Percentiles rank a stretch among this genome's conserved stretches.
Conservation (phyloP, 139 green algal genomes). For the Ettlia oleoabundans region DNA sequence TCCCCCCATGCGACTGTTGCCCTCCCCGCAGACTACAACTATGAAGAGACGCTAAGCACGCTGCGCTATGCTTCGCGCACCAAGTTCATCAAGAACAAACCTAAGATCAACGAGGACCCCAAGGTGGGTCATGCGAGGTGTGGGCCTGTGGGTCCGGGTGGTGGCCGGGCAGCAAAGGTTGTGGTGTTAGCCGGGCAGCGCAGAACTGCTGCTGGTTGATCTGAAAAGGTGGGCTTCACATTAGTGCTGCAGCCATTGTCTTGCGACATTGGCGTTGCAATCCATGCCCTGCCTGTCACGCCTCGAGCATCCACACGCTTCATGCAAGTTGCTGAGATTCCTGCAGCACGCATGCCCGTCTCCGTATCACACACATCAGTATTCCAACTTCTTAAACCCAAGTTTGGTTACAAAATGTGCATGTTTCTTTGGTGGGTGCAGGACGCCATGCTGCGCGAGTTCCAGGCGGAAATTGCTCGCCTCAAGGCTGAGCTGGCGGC, state of each 20-base stretch:
- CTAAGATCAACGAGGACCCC: slow-evolving; percentile 90
- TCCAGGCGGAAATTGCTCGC: slow-evolving; percentile 87
- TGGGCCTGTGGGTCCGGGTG: not conserved
- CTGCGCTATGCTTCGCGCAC: slow-evolving; percentile 86
- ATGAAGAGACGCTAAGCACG: slow-evolving; percentile 91
- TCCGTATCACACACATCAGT: not conserved
- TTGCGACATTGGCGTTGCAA: no score
- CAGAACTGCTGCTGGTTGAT: no score
- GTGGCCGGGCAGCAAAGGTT: not conserved
- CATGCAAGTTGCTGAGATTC: no score
- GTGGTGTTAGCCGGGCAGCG: not conserved
- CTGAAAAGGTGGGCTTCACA: no score
- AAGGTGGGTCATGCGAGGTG: slow-evolving; percentile 82
- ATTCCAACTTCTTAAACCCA: not conserved
- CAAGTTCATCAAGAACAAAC: slow-evolving; percentile 95
- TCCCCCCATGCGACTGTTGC: not conserved
- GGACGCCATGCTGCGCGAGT: slow-evolving; percentile 92
- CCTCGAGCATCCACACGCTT: no score
- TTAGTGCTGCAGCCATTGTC: no score
- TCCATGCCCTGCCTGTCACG: no score
- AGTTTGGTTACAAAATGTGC: no score
- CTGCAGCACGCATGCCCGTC: no score
- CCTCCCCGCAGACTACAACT: slow-evolving; percentile 77
- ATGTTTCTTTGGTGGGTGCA: no score
- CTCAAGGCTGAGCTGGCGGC: slow-evolving; percentile 74